A percentile compares a stretch with the other conserved stretches of the same genome.
Evolutionary conservation across 306 rosid species (phyloP).

Genomic region (Luffa acutangula): DNA sequence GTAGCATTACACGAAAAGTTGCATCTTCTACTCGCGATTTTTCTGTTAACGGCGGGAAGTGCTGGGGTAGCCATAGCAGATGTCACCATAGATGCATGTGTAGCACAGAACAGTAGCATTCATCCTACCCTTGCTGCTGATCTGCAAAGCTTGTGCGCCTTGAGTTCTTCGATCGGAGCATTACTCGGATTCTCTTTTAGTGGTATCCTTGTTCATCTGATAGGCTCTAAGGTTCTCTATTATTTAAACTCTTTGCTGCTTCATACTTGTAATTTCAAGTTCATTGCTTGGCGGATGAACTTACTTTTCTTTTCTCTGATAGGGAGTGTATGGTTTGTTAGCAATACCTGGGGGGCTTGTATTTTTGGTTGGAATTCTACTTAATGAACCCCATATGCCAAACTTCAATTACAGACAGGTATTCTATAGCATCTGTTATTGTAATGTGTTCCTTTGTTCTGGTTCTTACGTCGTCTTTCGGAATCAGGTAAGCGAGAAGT

Average conservation of each 20-base stretch:
- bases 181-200: slow-evolving; percentile 77
- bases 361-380: slow-evolving; percentile 47
- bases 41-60: slow-evolving; percentile 65
- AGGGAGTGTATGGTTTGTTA: slow-evolving; percentile 87
- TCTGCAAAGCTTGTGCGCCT: slow-evolving; percentile 91
- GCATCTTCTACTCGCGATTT: slow-evolving; percentile 62
- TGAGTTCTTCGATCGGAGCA: slow-evolving; percentile 73
- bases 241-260: slow-evolving; percentile 9
- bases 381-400: slow-evolving; percentile 53
- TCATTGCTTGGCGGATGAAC: slow-evolving; percentile 11
- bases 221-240: slow-evolving; percentile 70
- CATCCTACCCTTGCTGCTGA: slow-evolving; percentile 78
- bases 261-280: neutral
- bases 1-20: slow-evolving; percentile 49
- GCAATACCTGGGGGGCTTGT: slow-evolving; percentile 80
- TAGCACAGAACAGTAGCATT: slow-evolving; percentile 77
- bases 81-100: slow-evolving; percentile 95
- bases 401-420: slow-evolving; percentile 62
- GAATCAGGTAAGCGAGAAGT: slow-evolving; percentile 64
- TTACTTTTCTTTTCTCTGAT: slow-evolving; percentile 12
- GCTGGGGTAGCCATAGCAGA: slow-evolving; percentile 87
- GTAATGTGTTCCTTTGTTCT: neutral
- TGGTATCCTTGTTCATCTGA: slow-evolving; percentile 75
- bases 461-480: slow-evolving; percentile 15
- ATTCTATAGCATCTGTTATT: slow-evolving; percentile 9